Evolutionary conservation across 2,329 filamentous ascomycete species (phyloP).

Genomic region (Ophiostoma australiae): DNA sequence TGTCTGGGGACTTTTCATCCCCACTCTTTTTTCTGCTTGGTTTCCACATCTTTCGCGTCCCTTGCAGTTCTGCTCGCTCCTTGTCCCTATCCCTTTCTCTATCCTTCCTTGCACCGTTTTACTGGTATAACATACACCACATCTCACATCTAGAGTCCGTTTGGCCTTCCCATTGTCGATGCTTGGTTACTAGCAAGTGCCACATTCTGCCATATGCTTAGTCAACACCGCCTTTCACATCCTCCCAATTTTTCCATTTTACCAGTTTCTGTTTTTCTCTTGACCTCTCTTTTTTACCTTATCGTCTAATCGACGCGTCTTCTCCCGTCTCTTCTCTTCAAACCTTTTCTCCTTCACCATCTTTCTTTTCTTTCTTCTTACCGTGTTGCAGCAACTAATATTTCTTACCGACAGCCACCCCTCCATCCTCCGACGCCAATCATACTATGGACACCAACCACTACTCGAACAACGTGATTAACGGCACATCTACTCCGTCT

Average conservation of each 20-base stretch:
- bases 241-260: not conserved
- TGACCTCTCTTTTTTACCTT: conserved; percentile 1
- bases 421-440: conserved; percentile 22
- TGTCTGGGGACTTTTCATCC: conserved; percentile 2
- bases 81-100: conserved; percentile 2
- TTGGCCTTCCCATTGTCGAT: not conserved
- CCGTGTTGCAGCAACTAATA: not conserved
- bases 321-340: not conserved
- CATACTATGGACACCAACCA: conserved; percentile 33
- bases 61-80: conserved; percentile 4
- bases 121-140: conserved; percentile 9
- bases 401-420: conserved; percentile 14
- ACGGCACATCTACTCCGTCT: conserved; percentile 32
- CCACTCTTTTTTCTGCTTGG: conserved; percentile 10
- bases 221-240: conserved; percentile 16
- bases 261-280: conserved; percentile 6
- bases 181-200: not conserved
- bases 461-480: conserved; percentile 34
- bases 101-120: not conserved
- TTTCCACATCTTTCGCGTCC: conserved; percentile 10
- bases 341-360: not conserved
- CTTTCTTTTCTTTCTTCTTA: not conserved
- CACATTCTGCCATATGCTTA: conserved; percentile 11
- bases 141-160: not conserved
- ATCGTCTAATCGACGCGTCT: conserved; percentile 14